Evolutionary conservation across 75 land plant species (phyloP).

Genomic region (Selaginella tamariscina): DNA sequence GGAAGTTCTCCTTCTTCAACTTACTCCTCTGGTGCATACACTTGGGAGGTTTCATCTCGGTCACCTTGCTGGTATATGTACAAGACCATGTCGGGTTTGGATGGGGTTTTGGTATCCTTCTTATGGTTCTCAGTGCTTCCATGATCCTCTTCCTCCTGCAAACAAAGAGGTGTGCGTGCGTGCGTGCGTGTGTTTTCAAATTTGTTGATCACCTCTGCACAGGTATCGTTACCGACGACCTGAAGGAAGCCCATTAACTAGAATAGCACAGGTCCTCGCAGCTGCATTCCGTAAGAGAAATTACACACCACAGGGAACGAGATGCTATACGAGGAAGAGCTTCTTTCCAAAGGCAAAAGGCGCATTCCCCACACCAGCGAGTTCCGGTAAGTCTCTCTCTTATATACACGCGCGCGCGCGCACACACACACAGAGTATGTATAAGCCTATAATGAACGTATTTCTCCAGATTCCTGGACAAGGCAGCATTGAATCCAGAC

Average conservation of each 20-base stretch:
- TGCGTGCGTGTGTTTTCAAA: too few species aligned
- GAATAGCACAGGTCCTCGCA: constrained; percentile 33
- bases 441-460: too few species aligned
- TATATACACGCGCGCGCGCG: neutral
- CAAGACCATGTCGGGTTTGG: constrained; percentile 36
- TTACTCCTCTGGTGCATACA: too few species aligned
- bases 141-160: too few species aligned
- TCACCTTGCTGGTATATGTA: too few species aligned
- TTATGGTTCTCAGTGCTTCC: too few species aligned
- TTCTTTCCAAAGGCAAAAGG: neutral
- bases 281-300: constrained; percentile 38
- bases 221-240: constrained; percentile 37
- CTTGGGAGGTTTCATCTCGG: too few species aligned
- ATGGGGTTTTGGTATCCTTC: constrained; percentile 33
- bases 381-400: constrained; percentile 26
- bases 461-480: too few species aligned
- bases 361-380: constrained; percentile 24
- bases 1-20: too few species aligned
- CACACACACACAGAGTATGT: neutral
- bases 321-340: constrained; percentile 31
- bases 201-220: too few species aligned
- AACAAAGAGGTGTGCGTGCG: too few species aligned
- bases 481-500: constrained; percentile 21
- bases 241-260: constrained; percentile 40
- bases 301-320: constrained; percentile 17